Evolutionary conservation across 1,284 basidiomycete species (phyloP).

Genomic region (Ceratobasidium theobromae): DNA sequence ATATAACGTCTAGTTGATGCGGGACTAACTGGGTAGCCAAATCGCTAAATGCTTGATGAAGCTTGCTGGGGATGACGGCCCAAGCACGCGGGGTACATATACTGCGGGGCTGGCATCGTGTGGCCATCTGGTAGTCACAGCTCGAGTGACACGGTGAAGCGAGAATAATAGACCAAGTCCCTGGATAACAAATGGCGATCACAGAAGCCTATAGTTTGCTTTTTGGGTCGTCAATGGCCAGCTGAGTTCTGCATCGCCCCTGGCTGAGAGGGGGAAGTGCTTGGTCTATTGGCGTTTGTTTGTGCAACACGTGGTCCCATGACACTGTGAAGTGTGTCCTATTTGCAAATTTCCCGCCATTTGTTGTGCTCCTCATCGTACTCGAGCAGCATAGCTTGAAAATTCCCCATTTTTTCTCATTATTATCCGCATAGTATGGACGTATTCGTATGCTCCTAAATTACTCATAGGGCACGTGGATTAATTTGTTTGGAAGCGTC

Average conservation of each 20-base stretch:
- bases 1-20: background rate
- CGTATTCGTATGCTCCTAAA: background rate
- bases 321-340: constrained; percentile 13
- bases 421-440: background rate
- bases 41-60: background rate
- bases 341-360: constrained; percentile 20
- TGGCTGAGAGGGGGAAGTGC: constrained; percentile 25
- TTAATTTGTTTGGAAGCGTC: background rate
- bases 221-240: constrained; percentile 15
- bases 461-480: background rate
- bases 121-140: constrained; percentile 22
- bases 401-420: background rate
- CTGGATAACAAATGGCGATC: constrained; percentile 22
- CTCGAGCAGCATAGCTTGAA: background rate
- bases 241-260: background rate
- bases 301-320: constrained; percentile 1
- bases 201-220: constrained; percentile 23
- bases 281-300: background rate
- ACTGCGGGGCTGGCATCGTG: constrained; percentile 5
- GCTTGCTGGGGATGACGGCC: constrained; percentile 14
- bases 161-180: constrained; percentile 19
- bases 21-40: background rate
- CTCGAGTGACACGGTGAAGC: constrained; percentile 21
- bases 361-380: background rate
- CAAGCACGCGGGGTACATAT: constrained; percentile 20